These are phyloP conservation scores for Immersiella caudata DNA, from an alignment of 495 filamentous ascomycete species.

Conservation along the genomic window DNA sequence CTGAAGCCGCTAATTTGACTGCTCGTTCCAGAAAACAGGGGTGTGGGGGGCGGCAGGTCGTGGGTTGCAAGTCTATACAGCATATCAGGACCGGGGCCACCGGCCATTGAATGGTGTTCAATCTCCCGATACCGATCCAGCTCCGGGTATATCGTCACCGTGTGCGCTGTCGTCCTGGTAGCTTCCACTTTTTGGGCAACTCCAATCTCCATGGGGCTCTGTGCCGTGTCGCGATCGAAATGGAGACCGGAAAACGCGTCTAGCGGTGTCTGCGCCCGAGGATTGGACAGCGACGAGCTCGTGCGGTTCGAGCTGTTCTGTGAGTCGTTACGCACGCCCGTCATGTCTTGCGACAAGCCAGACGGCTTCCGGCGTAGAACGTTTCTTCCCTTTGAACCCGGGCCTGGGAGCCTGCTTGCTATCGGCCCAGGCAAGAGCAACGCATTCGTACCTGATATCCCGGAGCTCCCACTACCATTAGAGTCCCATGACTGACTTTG, in stretches of 20 bases:
- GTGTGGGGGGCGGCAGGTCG: conserved; percentile 67
- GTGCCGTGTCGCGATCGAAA: conserved; percentile 43
- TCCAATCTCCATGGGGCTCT: conserved; percentile 44
- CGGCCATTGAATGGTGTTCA: conserved; percentile 28
- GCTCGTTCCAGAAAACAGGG: conserved; percentile 58
- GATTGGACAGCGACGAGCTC: conserved; percentile 44
- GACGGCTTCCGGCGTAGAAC: conserved; percentile 53
- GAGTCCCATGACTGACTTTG: conserved; percentile 38
- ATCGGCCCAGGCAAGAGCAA: conserved; percentile 16
- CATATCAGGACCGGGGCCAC: conserved; percentile 40
- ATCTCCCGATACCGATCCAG: conserved; percentile 56
- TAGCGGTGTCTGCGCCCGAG: conserved; percentile 36
- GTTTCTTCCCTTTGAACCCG: conserved; percentile 38
- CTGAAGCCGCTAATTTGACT: conserved; percentile 61
- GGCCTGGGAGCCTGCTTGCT: conserved; percentile 28
- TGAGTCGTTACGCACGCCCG: conserved; percentile 34
- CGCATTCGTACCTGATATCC: conserved; percentile 18
- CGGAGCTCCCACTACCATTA: conserved; percentile 25
- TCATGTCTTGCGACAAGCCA: conserved; percentile 43
- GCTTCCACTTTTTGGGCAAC: conserved; percentile 41
- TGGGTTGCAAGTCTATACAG: conserved; percentile 56
- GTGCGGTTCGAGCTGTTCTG: conserved; percentile 41
- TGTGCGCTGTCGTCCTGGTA: conserved; percentile 36
- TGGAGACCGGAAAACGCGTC: conserved; percentile 32
- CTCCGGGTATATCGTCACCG: conserved; percentile 52